Evolutionary conservation across 2,329 filamentous ascomycete species (phyloP).

Genomic region (Diplocarpon rosae): DNA sequence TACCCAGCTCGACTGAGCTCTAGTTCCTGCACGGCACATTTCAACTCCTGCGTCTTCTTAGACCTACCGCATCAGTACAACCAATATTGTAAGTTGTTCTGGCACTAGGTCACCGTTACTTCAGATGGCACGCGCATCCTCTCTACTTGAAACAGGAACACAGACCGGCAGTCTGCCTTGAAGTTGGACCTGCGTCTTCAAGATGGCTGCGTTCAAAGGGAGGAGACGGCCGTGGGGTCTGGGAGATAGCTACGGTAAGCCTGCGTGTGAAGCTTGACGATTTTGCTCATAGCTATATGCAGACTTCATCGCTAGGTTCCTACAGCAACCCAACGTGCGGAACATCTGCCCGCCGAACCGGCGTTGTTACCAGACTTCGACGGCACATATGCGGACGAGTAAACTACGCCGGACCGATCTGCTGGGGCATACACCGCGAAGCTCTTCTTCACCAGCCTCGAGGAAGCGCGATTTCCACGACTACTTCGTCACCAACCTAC

Average conservation of each 20-base stretch:
- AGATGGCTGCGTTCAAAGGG: constrained; percentile 13
- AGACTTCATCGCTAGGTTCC: constrained; percentile 25
- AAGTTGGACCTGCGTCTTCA: neutral
- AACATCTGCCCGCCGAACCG: neutral
- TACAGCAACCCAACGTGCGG: constrained; percentile 11
- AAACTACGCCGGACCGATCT: too few species aligned
- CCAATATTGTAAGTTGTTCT: too few species aligned
- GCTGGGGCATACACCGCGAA: too few species aligned
- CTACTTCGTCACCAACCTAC: constrained; percentile 94
- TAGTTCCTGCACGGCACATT: too few species aligned
- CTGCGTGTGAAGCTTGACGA: neutral
- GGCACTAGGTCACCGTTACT: neutral
- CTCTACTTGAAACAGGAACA: neutral
- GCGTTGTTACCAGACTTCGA: constrained; percentile 6
- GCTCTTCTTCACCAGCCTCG: too few species aligned
- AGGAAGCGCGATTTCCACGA: constrained; percentile 57
- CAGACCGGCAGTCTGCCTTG: neutral
- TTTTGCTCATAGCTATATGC: neutral
- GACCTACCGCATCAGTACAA: too few species aligned
- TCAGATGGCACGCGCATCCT: constrained; percentile 3
- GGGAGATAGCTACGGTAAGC: constrained; percentile 26
- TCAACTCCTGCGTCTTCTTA: too few species aligned
- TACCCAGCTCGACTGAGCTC: too few species aligned
- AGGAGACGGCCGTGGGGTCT: constrained; percentile 19
- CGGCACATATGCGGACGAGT: too few species aligned